Evolutionary conservation across 164 flowering plant genomes (phyloP), one percentile per base, ranked within the genome.

Genomic region (Sedum album): DNA sequence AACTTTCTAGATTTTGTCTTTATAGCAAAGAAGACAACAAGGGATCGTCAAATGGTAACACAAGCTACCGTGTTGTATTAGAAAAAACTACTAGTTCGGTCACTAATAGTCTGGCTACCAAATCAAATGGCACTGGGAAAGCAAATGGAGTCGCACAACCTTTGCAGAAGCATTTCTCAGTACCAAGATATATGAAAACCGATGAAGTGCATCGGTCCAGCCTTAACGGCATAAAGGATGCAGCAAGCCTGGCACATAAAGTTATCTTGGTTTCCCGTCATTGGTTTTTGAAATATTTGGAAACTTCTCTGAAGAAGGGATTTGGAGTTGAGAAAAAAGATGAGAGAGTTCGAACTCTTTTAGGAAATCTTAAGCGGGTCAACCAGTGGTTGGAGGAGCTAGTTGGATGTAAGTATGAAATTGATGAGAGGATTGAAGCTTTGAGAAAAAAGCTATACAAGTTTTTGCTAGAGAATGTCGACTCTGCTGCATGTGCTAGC

Each of bases 251-350:
- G 25, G 81, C 75, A 20, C 73, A 78, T 46, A 69, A 74, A 48
- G 66, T 88, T 68, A 72, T 84, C 53, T 69, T 65, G 18, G 74
- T 66, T 36, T 86, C 86, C 63, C 77, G 83, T 10, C 73, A 36
- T 51, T 86, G 90, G 90, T 84, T 88, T 75, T 61, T 85, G 71
- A 80, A 79, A 51, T 84, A 83, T 70, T 79, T 84, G 75, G 88
- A 88, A 53, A 69, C 73, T 66, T 79, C 79, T 21, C 68, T 84
- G 11, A 71, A 73, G 5, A 74, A 68, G 14, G 84, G 84, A 62
- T 82, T 79, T 71, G 77, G 78, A 65, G 66, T 70, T 51, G 74
- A 38, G 25, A 74, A 14, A 31, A 68, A 61, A 33, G 78, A 76
- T 41, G 74, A 62, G 21, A 73, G 65, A 21, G n/a, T 65, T 18